Base-by-base conservation (phyloP, 116 monocot genomes). In the Posidonia oceanica region DNA sequence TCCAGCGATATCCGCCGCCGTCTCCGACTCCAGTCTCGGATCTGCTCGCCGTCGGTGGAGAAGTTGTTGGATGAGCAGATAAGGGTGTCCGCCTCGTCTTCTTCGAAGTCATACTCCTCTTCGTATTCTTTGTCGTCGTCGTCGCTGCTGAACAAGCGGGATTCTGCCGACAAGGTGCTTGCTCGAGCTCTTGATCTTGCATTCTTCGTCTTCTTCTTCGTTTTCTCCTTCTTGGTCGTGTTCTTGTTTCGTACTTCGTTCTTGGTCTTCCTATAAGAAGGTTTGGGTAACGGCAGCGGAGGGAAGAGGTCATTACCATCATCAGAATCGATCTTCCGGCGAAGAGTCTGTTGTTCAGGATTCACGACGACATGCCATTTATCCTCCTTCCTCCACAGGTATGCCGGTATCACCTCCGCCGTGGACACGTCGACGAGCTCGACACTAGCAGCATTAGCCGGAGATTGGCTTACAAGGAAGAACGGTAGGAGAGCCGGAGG, bases 81-180 rank as follows among this genome's bases (percentile, higher is more conserved):
- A 60, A 75, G 38, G 55, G 76, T 59, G 61, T 72, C 70, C 36
- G 61, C 68, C 72, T 82, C 76, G 5, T 74, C 70, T 41, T 64
- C 71, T 22, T 67, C 72, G 60, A 54, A 61, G 39, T 61, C n/a
- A 39, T 62, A 67, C 3, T 74, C 73, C 53, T 69, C 71, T n/a
- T 67, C 72, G 61, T 52, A 62, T 4, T 61, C 73, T 11, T 44
- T 51, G n/a, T n/a, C n/a, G n/a, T 71, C 66, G 15, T 83, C 87
- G 7, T 88, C 88, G 78, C 79, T 87, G 77, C 73, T 79, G 78
- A 85, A 83, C 81, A 79, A 81, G 13, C 78, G 78, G 63, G 81
- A 81, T 72, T 83, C 85, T 3, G 76, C 74, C 0, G 83, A 86
- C 6, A 80, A 83, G 36, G 65, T 75, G 72, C 80, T 86, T 36